A percentile compares a stretch with the other conserved stretches of the same genome.
phyloP scores from a whole-genome alignment of 768 basidiomycete species.

The Cytidiella melzeri region DNA sequence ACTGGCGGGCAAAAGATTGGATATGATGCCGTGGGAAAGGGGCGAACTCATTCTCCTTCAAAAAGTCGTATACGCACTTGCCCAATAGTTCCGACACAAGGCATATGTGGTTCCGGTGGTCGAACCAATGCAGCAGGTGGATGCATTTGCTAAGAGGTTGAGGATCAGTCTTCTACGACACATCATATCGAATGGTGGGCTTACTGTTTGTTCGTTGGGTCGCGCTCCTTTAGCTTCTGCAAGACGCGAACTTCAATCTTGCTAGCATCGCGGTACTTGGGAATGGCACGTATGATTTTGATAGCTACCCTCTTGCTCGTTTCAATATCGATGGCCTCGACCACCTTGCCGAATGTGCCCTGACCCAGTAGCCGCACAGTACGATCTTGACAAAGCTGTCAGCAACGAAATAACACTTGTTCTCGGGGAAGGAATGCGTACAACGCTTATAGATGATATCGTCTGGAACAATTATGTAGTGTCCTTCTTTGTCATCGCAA shows the following conservation, averaged over 20 bases:
- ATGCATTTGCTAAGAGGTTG: constrained; percentile 81
- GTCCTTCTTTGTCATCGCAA: constrained; percentile 98
- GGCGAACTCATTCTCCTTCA: constrained; percentile 96
- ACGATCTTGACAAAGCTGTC: constrained; percentile 55
- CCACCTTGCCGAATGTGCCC: constrained; percentile 98
- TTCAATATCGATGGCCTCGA: constrained; percentile 81
- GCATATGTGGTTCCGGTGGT: constrained; percentile 96
- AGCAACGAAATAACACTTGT: constrained; percentile 5
- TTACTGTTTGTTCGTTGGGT: constrained; percentile 84
- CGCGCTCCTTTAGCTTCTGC: constrained; percentile 82
- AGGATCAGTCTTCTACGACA: constrained; percentile 18
- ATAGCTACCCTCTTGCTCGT: constrained; percentile 82
- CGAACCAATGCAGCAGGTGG: constrained; percentile 90
- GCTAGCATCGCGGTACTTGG: constrained; percentile 97
- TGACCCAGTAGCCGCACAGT: constrained; percentile 89
- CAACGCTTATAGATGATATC: constrained; percentile 86
- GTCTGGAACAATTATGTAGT: constrained; percentile 92
- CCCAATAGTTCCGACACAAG: constrained; percentile 93
- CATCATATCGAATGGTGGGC: constrained; percentile 28
- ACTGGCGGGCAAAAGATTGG: constrained; percentile 88
- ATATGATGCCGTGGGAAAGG: constrained; percentile 97
- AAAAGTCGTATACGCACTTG: constrained; percentile 97
- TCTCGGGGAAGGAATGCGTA: constrained; percentile 31
- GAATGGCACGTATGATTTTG: constrained; percentile 98
- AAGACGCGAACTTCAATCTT: constrained; percentile 97